Evolutionary conservation across 108 stramenopile species (phyloP).

Genomic region (Mayamaea pseudoterrestris): DNA sequence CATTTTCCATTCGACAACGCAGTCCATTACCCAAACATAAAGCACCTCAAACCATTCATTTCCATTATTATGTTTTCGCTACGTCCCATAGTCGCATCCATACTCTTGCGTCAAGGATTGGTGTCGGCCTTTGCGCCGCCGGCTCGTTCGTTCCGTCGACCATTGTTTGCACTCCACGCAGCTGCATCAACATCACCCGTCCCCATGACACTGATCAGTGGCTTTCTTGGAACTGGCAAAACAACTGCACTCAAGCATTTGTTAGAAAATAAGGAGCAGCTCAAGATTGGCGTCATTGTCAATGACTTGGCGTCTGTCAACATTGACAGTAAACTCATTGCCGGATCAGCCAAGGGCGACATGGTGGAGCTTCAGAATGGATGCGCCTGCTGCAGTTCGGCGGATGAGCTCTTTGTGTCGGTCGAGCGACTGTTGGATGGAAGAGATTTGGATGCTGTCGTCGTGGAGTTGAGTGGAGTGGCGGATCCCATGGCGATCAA

Average conservation of each 20-base stretch:
- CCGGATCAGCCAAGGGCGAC: constrained; percentile 10
- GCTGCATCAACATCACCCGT: too few relatives aligned
- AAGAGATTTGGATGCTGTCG: constrained; percentile 71
- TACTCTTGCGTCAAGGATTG: too few relatives aligned
- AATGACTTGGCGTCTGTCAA: constrained; percentile 95
- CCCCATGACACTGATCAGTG: constrained; percentile 84
- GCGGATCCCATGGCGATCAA: constrained; percentile 85
- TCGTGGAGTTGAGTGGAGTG: constrained; percentile 92
- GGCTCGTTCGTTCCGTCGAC: too few relatives aligned
- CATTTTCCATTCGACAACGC: too few relatives aligned
- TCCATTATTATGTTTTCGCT: too few relatives aligned
- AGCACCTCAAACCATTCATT: too few relatives aligned
- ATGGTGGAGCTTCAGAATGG: constrained; percentile 86
- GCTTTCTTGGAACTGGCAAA: constrained; percentile 92
- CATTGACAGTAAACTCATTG: constrained; percentile 91
- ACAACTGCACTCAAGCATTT: constrained; percentile 85
- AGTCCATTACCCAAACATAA: too few relatives aligned
- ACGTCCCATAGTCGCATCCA: too few relatives aligned
- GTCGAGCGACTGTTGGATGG: constrained; percentile 38
- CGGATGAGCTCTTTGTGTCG: constrained; percentile 74
- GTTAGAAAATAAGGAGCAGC: constrained; percentile 58
- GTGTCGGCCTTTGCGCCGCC: too few relatives aligned
- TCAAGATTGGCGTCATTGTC: constrained; percentile 85
- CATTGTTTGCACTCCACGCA: too few relatives aligned
- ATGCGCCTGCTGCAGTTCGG: constrained; percentile 87